phyloP scores from a whole-genome alignment of 306 rosid genomes.

The Mimosa pudica region DNA sequence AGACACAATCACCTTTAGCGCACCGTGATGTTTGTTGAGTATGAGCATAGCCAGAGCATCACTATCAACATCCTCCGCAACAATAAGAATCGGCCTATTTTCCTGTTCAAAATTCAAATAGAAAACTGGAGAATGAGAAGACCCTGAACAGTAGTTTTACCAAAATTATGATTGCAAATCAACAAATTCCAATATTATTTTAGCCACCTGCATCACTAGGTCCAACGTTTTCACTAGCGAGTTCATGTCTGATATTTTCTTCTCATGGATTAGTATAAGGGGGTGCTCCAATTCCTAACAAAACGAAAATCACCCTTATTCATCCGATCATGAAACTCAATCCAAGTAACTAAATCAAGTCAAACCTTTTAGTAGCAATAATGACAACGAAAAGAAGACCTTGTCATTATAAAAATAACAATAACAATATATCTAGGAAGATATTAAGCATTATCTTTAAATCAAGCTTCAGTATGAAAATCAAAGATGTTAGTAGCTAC shows the following conservation, averaged over 20 bases:
- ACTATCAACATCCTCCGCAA: conserved; percentile 95
- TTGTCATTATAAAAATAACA: not conserved
- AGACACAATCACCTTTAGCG: conserved; percentile 68
- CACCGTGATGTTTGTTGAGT: conserved; percentile 95
- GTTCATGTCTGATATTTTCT: conserved; percentile 82
- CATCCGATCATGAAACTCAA: conserved; percentile 23
- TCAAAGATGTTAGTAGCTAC: conserved; percentile 28
- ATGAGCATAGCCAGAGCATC: conserved; percentile 88
- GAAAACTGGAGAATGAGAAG: conserved; percentile 33
- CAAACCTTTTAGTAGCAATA: not conserved
- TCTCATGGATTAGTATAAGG: conserved; percentile 81
- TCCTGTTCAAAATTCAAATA: conserved; percentile 52
- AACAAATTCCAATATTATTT: conserved; percentile 26
- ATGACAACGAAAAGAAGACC: not conserved
- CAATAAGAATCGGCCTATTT: conserved; percentile 80
- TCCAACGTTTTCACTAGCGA: conserved; percentile 74
- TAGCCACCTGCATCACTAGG: conserved; percentile 66
- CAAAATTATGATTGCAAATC: conserved; percentile 32
- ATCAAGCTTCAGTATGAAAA: conserved; percentile 18
- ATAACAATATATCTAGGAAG: not conserved
- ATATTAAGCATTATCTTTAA: conserved; percentile 6
- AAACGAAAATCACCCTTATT: conserved; percentile 27
- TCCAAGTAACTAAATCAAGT: conserved; percentile 2
- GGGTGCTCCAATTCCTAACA: conserved; percentile 90
- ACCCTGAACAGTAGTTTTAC: not conserved